Base-by-base conservation (phyloP, 352 stramenopile genomes). In the Phytophthora palmivora region DNA sequence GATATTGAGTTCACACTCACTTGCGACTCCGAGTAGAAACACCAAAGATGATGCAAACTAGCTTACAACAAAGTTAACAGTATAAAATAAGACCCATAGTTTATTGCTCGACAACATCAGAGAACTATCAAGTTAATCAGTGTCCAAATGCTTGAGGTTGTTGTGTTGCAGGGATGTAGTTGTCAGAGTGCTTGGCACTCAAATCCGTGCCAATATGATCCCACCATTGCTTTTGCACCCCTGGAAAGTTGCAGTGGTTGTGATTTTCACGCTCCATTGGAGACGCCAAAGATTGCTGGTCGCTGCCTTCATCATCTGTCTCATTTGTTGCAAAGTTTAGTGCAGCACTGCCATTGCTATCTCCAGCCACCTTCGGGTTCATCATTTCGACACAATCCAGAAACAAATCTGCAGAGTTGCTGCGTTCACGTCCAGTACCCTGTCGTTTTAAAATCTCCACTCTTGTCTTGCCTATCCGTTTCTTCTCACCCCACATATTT, bases 391-490 rank as follows among this genome's bases (percentile, higher is more conserved):
- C 73, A 42, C 84, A 94, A 66, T 92, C 83, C 16, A 94, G 70
- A 58, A 94, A 94, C n/a, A 94, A 70, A 61, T 94, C 83, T 24
- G 78, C 81, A 37, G 82, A 92, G 61, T 94, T 78, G 57, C 85
- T 94, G 28, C 85, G 82, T 43, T 82, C 63, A 0, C 80, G 78
- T 19, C 62, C 60, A 36, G 59, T 65, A 3, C 37, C 67, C 15
- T 71, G 53, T 28, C 62, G 66, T 26, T 70, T 70, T 21, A 94
- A 71, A 10, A 69, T 26, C 6, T 75, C 78, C 11, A 91, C 81
- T 19, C 82, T 70, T 1, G 76, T 84, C 59, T 87, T 89, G 50
- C 56, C 34, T 18, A 51, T 33, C 53, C 48, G 42, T 19, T 59
- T 63, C 55, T 68, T 75, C 7, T 67, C 53, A 11, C 21, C 11